Conservation (phyloP, 1,139 yeast species). For the Magnusiomyces paraingens region DNA sequence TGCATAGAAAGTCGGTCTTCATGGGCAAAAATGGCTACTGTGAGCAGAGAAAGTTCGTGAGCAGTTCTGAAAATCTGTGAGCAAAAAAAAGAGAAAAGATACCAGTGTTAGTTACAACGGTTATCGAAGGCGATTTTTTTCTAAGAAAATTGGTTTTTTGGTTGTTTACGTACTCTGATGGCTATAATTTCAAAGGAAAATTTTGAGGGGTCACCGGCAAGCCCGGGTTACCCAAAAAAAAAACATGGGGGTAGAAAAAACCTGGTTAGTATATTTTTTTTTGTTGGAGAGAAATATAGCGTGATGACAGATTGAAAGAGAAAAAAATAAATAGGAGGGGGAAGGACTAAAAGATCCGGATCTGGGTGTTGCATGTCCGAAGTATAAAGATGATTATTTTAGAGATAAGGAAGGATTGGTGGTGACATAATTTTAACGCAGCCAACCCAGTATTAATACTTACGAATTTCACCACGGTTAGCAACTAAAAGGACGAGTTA, state of each 20-base stretch:
- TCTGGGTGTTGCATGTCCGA: not conserved
- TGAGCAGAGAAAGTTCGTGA: conserved; percentile 94
- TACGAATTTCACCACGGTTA: conserved; percentile 87
- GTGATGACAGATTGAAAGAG: not conserved
- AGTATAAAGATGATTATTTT: not conserved
- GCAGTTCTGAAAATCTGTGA: conserved; percentile 81
- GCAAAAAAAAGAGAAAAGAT: not conserved
- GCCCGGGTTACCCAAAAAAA: too few relatives aligned
- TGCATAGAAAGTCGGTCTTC: conserved; percentile 96
- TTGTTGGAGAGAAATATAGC: too few relatives aligned
- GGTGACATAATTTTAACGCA: too few relatives aligned
- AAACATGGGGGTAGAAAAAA: too few relatives aligned
- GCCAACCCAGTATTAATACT: conserved; percentile 15
- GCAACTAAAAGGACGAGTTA: conserved; percentile 48
- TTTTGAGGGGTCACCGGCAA: not conserved
- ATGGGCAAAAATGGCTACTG: conserved; percentile 95
- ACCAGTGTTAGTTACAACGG: not conserved
- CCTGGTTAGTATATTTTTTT: too few relatives aligned
- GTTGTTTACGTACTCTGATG: conserved; percentile 12
- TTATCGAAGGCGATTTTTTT: not conserved
- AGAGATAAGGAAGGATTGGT: not conserved
- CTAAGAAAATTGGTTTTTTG: not conserved
- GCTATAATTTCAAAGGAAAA: conserved; percentile 4
- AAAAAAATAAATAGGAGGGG: too few relatives aligned
- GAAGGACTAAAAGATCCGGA: too few relatives aligned